Evolutionary conservation across 1,284 basidiomycete species (phyloP), one percentile per base, ranked within the genome.

Genomic region (Apiotrichum veenhuisii): DNA sequence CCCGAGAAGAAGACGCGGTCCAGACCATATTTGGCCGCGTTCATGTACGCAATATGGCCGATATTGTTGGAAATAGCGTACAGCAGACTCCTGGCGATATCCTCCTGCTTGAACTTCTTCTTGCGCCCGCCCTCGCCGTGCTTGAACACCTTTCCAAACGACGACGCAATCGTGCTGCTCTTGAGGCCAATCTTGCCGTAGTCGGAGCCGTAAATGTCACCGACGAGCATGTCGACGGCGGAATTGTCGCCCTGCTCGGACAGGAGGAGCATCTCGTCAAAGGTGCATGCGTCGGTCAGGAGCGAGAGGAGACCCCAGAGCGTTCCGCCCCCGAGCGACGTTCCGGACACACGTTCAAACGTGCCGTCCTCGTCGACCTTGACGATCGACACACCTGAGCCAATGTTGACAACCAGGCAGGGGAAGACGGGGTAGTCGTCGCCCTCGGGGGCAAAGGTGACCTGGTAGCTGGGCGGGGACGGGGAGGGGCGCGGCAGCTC

Each of bases 31-130:
- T 98, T 98, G 77, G 98, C 96, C 48, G 96, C 96, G 72, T 98
- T 98, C 95, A 99, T 97, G 78, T 95, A 97, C 90, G 96, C 96
- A 79, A 99, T 98, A 77, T 99, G 96, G 7, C 96, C 96, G 67
- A 99, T 99, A 77, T 99, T 99, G 79, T 99, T 99, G 66, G 90
- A 93, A 60, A 99, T 86, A 18, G 94, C 95, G 76, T 98, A 98
- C 30, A 98, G 82, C 69, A 98, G 79, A 76, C 89, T 91, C 73
- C 87, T 87, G 78, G 91, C 92, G 71, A 99, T 95, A 75, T 99
- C 96, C 75, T 98, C 91, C 8, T 92, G 84, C 37, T 82, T 85
- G 78, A 97, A 98, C 78, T 87, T 89, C 75, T 84, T 83, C 47
- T 84, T 81, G 42, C 71, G 72, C 23, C 69, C 69, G 5, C 62